Conservation (phyloP, 2,329 filamentous ascomycete species). For the Trichoderma harzianum region DNA sequence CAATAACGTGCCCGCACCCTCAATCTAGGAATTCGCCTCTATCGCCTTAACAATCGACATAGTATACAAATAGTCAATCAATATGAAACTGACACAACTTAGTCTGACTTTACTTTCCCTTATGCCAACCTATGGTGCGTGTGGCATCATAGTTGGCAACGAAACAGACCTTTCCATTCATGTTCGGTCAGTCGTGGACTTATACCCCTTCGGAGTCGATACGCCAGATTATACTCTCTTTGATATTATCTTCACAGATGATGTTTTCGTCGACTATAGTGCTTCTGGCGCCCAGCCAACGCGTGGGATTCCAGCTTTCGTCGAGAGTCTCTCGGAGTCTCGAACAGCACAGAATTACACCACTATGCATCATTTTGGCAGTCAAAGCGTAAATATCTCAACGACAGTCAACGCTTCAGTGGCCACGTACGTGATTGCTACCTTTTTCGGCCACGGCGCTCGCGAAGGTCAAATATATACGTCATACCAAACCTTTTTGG, state of each 20-base stretch:
- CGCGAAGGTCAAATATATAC: not conserved
- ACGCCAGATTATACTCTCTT: not conserved
- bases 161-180: not conserved
- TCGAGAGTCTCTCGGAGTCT: not conserved
- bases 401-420: not conserved
- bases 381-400: not conserved
- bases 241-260: not conserved
- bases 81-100: not conserved
- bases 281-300: not conserved
- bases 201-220: not conserved
- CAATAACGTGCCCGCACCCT: not conserved
- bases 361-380: not conserved
- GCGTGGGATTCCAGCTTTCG: not conserved
- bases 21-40: not conserved
- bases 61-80: not conserved
- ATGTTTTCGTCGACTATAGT: not conserved
- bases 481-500: not conserved
- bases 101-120: not conserved
- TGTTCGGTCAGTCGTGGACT: not conserved
- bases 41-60: not conserved
- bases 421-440: not conserved
- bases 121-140: not conserved
- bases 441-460: not conserved
- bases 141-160: not conserved
- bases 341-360: not conserved